phyloP scores from a whole-genome alignment of 2,329 filamentous ascomycete genomes.

The Xylaria digitata region DNA sequence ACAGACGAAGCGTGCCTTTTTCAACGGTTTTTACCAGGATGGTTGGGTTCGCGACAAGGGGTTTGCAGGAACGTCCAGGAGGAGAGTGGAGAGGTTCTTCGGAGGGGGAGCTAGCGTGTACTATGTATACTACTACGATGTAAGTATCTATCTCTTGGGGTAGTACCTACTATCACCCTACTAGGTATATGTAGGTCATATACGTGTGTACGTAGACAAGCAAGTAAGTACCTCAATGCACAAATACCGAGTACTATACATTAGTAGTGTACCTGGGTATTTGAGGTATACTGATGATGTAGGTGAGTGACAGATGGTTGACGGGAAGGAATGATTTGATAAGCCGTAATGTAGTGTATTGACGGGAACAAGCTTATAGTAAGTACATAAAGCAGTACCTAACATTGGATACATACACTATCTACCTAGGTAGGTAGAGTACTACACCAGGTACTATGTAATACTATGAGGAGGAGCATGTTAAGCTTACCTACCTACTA shows the following conservation, averaged over 20 bases:
- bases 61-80: constrained; percentile 38
- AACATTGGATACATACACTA: too few relatives aligned
- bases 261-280: too few relatives aligned
- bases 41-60: constrained; percentile 34
- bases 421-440: too few relatives aligned
- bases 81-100: constrained; percentile 39
- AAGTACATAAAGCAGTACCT: too few relatives aligned
- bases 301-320: constrained; percentile 36
- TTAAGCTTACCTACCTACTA: too few relatives aligned
- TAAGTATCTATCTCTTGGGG: not conserved
- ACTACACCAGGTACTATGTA: too few relatives aligned
- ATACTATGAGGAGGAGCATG: too few relatives aligned
- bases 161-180: too few relatives aligned
- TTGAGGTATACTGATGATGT: not conserved
- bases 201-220: too few relatives aligned
- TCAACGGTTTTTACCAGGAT: constrained; percentile 43
- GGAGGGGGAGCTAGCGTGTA: not conserved
- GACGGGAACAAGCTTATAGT: too few relatives aligned
- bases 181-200: too few relatives aligned
- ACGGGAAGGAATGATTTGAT: constrained; percentile 37
- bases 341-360: too few relatives aligned
- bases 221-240: not conserved
- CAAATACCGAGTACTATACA: not conserved
- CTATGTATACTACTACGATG: not conserved
- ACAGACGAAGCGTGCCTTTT: constrained; percentile 36